A percentile compares a stretch with the other conserved stretches of the same genome.
These are phyloP conservation scores for Penicillium sp. DNA, from an alignment of 2,329 filamentous ascomycete genomes.

Conservation along the genomic window DNA sequence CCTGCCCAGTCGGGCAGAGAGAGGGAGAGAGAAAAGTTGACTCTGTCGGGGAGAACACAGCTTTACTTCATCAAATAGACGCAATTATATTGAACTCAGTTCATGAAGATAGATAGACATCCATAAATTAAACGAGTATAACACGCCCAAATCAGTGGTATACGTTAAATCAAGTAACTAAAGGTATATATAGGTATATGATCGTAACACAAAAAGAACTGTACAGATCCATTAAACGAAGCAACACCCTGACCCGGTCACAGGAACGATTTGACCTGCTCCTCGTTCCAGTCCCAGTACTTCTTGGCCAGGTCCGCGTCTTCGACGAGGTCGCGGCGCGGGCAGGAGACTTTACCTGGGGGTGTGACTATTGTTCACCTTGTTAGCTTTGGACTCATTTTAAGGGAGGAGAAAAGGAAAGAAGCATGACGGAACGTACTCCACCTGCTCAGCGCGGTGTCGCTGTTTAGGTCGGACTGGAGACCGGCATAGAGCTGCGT, in stretches of 20 bases:
- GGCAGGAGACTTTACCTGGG: constrained; percentile 1
- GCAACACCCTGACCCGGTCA: no score
- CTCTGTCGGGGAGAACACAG: no score
- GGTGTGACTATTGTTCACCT: not conserved
- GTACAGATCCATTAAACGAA: not conserved
- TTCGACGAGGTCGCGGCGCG: not conserved
- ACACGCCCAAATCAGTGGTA: not conserved
- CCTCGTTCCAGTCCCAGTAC: constrained; percentile 18
- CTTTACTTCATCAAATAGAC: no score
- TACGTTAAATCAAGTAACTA: not conserved
- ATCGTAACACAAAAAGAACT: not conserved
- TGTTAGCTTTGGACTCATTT: not conserved
- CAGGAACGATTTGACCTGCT: constrained; percentile 4
- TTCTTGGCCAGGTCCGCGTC: not conserved
- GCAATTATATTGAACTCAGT: no score
- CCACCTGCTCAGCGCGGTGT: constrained; percentile 4
- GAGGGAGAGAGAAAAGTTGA: no score
- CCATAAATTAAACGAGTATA: not conserved
- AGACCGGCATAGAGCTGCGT: constrained; percentile 29
- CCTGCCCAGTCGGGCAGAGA: no score
- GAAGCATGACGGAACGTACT: not conserved
- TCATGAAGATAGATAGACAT: not conserved
- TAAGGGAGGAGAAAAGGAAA: not conserved
- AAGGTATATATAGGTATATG: no score
- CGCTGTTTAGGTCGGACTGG: not conserved